These are phyloP conservation scores for Thielaviopsis musarum DNA, from an alignment of 2,329 filamentous ascomycete species.

Conservation along the genomic window DNA sequence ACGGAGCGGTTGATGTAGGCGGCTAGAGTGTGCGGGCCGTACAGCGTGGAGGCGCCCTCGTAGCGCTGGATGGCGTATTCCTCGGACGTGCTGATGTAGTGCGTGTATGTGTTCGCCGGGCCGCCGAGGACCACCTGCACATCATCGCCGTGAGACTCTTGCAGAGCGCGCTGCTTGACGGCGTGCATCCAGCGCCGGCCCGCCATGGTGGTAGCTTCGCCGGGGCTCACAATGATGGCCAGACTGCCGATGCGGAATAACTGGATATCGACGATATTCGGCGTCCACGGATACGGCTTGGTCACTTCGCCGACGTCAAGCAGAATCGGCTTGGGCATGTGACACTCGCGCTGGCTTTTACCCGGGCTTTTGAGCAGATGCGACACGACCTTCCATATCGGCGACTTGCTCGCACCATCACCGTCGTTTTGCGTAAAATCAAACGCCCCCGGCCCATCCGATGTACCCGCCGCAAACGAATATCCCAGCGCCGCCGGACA, in stretches of 20 bases:
- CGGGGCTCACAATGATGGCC: slow-evolving; percentile 67
- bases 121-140: slow-evolving; percentile 11
- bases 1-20: slow-evolving; percentile 79
- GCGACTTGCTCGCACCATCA: slow-evolving; percentile 47
- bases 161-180: slow-evolving; percentile 26
- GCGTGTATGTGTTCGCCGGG: slow-evolving; percentile 55
- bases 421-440: slow-evolving; percentile 83
- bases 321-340: slow-evolving; percentile 67
- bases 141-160: slow-evolving; percentile 17
- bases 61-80: slow-evolving; percentile 63
- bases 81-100: slow-evolving; percentile 58
- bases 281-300: slow-evolving; percentile 69
- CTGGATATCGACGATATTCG: slow-evolving; percentile 84
- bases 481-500: slow-evolving; percentile 83
- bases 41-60: slow-evolving; percentile 86
- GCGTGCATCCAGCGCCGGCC: slow-evolving; percentile 72
- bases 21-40: slow-evolving; percentile 63
- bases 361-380: slow-evolving; percentile 54
- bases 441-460: slow-evolving; percentile 78
- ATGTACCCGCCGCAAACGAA: slow-evolving; percentile 83
- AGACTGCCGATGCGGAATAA: slow-evolving; percentile 70
- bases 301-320: slow-evolving; percentile 75
- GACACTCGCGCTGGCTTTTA: slow-evolving; percentile 55
- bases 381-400: slow-evolving; percentile 65
- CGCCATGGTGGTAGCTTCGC: slow-evolving; percentile 85